A percentile compares a stretch with the other conserved stretches of the same genome.
phyloP scores from a whole-genome alignment of 1,139 yeast genomes.

The Sugiyamaella xylanicola region DNA sequence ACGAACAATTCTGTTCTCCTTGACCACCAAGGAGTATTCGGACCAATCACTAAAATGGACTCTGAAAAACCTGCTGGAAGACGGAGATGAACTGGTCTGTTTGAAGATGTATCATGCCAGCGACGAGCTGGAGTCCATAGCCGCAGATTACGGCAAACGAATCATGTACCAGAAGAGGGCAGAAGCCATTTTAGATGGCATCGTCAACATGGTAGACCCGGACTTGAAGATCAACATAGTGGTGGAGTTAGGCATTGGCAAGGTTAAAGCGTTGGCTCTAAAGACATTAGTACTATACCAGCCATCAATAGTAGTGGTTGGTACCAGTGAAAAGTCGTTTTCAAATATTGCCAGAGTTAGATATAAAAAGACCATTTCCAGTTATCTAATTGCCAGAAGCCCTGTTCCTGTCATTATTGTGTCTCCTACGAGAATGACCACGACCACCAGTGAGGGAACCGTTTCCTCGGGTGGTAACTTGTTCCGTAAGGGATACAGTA shows the following conservation, averaged over 20 bases:
- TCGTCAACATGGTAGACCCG: constrained; percentile 27
- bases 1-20: constrained; percentile 33
- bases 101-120: constrained; percentile 29
- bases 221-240: constrained; percentile 31
- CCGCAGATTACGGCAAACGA: constrained; percentile 13
- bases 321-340: constrained; percentile 31
- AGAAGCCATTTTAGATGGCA: constrained; percentile 26
- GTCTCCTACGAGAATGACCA: constrained; percentile 24
- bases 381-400: constrained; percentile 34
- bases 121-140: neutral
- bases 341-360: constrained; percentile 29
- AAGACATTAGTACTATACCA: constrained; percentile 36
- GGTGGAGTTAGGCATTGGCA: constrained; percentile 37
- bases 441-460: constrained; percentile 3
- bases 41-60: constrained; percentile 33
- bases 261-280: constrained; percentile 34
- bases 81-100: constrained; percentile 38
- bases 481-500: constrained; percentile 3
- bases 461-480: constrained; percentile 8
- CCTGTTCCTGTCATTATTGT: constrained; percentile 38
- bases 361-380: constrained; percentile 33
- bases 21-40: constrained; percentile 29
- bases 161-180: constrained; percentile 31
- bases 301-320: constrained; percentile 36
- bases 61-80: constrained; percentile 30